Evolutionary conservation across 2,329 filamentous ascomycete species (phyloP).

Genomic region (Fusarium penzigii): DNA sequence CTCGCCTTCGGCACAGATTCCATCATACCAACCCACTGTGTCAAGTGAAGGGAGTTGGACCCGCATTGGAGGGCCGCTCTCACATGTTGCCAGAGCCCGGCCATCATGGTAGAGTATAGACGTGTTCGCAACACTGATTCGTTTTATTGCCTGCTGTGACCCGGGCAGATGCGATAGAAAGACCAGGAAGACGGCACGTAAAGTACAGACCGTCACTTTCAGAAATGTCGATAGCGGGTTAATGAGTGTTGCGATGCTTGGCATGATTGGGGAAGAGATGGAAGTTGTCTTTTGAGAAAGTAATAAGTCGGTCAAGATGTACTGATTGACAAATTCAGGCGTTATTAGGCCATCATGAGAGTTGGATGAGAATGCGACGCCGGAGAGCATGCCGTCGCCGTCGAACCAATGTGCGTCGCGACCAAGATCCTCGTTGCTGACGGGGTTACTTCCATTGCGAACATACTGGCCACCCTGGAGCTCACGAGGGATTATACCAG

Average conservation of each 20-base stretch:
- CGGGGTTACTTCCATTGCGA: conserved; percentile 70
- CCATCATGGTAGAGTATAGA: conserved; percentile 67
- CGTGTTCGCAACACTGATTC: conserved; percentile 72
- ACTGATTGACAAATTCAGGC: conserved; percentile 70
- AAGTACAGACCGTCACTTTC: conserved; percentile 1
- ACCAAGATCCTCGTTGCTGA: conserved; percentile 59
- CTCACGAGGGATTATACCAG: conserved; percentile 63
- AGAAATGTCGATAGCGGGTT: conserved; percentile 43
- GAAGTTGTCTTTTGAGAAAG: conserved; percentile 48
- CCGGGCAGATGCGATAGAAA: conserved; percentile 23
- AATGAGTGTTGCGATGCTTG: conserved; percentile 67
- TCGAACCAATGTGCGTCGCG: conserved; percentile 74
- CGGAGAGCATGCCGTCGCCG: conserved; percentile 73
- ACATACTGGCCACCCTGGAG: conserved; percentile 70
- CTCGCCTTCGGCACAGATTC: conserved; percentile 55
- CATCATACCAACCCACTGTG: conserved; percentile 72
- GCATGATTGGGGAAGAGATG: conserved; percentile 59
- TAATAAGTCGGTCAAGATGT: conserved; percentile 67
- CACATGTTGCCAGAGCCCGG: conserved; percentile 67
- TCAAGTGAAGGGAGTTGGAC: conserved; percentile 63
- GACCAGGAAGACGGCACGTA: conserved; percentile 41
- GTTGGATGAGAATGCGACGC: conserved; percentile 56
- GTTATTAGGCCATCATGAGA: conserved; percentile 42
- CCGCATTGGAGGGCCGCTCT: conserved; percentile 70
- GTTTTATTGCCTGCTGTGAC: conserved; percentile 57